phyloP scores from a whole-genome alignment of 345 rosid genomes.

The Hevea brasiliensis region DNA sequence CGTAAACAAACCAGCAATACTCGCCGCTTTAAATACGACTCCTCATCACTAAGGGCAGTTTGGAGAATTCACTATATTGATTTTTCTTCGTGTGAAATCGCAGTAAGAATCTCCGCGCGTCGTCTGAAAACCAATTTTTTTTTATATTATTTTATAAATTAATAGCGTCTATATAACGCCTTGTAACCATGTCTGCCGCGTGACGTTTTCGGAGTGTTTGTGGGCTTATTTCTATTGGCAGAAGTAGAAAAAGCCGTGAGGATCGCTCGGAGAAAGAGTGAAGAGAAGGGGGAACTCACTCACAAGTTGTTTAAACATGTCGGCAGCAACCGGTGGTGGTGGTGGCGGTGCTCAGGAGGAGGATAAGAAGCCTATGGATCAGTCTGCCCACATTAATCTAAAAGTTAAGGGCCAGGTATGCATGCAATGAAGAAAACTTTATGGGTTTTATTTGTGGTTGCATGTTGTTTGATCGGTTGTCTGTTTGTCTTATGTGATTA shows the following conservation, averaged over 20 bases:
- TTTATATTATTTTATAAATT: background rate
- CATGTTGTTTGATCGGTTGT: too few relatives aligned
- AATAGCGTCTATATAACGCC: slow-evolving; percentile 18
- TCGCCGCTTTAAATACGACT: background rate
- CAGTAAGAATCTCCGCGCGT: background rate
- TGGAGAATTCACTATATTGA: background rate
- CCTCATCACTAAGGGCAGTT: too few relatives aligned
- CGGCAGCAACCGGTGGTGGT: slow-evolving; percentile 36
- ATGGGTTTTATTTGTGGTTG: too few relatives aligned
- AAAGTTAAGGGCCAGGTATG: slow-evolving; percentile 78
- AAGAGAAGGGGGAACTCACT: background rate
- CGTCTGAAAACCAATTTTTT: background rate
- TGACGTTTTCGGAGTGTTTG: background rate
- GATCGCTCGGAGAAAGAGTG: too few relatives aligned
- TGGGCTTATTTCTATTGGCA: background rate
- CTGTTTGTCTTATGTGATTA: too few relatives aligned
- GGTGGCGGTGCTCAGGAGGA: slow-evolving; percentile 48
- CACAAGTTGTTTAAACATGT: slow-evolving; percentile 27
- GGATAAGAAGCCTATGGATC: slow-evolving; percentile 65
- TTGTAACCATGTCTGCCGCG: background rate
- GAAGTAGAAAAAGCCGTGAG: too few relatives aligned
- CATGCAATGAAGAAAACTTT: background rate
- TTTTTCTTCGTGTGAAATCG: background rate
- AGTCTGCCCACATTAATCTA: slow-evolving; percentile 60
- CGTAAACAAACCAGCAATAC: background rate